Conservation (phyloP, 2,329 filamentous ascomycete genomes). For the Colletotrichum echinochloae region DNA sequence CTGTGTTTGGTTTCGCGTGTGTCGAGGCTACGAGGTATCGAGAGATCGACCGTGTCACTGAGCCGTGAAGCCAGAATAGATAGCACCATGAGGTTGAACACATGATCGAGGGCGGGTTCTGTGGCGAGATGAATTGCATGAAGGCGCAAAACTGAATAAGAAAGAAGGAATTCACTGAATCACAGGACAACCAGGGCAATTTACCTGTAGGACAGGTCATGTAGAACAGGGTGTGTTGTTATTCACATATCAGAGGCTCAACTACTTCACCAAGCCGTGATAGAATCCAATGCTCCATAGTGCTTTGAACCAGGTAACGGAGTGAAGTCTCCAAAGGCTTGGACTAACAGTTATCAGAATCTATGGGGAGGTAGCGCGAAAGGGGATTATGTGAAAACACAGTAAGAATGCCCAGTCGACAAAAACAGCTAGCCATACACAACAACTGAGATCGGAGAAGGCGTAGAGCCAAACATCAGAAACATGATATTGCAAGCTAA, state of each 20-base stretch:
- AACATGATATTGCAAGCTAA: neutral
- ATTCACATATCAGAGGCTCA: too few species aligned
- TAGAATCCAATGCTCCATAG: too few species aligned
- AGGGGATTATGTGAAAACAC: neutral
- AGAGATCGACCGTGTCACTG: neutral
- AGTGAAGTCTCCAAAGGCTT: too few species aligned
- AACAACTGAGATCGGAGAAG: too few species aligned
- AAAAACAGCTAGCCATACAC: neutral
- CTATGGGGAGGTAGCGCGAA: rapidly evolving
- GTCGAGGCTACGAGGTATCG: neutral
- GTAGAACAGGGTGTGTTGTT: neutral
- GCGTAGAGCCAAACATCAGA: too few species aligned
- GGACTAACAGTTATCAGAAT: neutral
- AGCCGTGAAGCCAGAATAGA: neutral
- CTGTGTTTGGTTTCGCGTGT: too few species aligned
- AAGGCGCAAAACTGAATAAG: too few species aligned
- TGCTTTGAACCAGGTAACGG: neutral
- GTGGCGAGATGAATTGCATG: neutral
- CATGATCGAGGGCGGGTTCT: neutral
- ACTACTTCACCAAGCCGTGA: neutral
- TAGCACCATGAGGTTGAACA: neutral
- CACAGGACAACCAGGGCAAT: too few species aligned
- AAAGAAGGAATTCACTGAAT: rapidly evolving
- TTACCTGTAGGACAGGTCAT: neutral
- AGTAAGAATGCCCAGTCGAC: neutral